These are phyloP conservation scores for Termitomyces sp. DNA, from an alignment of 768 basidiomycete species.

Conservation along the genomic window DNA sequence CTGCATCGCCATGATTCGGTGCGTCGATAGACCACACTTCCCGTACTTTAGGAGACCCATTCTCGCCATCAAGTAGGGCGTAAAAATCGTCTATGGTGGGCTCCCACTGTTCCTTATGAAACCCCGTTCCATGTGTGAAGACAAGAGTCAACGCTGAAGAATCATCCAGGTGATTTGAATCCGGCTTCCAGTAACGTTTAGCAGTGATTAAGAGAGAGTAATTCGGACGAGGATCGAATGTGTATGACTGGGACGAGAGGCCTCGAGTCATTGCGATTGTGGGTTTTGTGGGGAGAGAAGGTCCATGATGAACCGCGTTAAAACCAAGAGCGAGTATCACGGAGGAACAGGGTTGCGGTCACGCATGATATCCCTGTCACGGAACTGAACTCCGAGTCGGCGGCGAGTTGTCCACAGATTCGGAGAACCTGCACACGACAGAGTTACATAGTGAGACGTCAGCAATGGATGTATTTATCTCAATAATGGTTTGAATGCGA, in stretches of 20 bases:
- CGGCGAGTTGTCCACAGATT: too few species aligned
- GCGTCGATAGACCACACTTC: slow-evolving; percentile 48
- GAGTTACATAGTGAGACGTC: background rate
- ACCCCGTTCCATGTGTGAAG: slow-evolving; percentile 48
- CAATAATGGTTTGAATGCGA: too few species aligned
- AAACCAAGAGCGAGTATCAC: background rate
- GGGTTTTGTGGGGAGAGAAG: background rate
- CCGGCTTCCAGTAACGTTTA: slow-evolving; percentile 42
- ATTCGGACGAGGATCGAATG: slow-evolving; percentile 48
- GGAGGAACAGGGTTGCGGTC: background rate
- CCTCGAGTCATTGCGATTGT: slow-evolving; percentile 6
- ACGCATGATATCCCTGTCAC: background rate
- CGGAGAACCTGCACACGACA: background rate
- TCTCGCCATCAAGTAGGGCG: slow-evolving; percentile 15
- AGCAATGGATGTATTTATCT: background rate
- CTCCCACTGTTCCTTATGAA: slow-evolving; percentile 58
- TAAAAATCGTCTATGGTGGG: slow-evolving; percentile 45
- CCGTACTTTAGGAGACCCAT: slow-evolving; percentile 27
- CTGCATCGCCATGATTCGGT: slow-evolving; percentile 52
- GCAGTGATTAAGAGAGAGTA: slow-evolving; percentile 43
- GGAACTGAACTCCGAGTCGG: background rate
- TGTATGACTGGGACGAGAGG: slow-evolving; percentile 23
- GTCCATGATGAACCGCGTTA: background rate
- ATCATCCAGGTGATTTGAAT: slow-evolving; percentile 27
- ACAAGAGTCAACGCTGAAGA: slow-evolving; percentile 39